Evolutionary conservation across 805 yeast species (phyloP).

Genomic region (Metschnikowia henanensis): DNA sequence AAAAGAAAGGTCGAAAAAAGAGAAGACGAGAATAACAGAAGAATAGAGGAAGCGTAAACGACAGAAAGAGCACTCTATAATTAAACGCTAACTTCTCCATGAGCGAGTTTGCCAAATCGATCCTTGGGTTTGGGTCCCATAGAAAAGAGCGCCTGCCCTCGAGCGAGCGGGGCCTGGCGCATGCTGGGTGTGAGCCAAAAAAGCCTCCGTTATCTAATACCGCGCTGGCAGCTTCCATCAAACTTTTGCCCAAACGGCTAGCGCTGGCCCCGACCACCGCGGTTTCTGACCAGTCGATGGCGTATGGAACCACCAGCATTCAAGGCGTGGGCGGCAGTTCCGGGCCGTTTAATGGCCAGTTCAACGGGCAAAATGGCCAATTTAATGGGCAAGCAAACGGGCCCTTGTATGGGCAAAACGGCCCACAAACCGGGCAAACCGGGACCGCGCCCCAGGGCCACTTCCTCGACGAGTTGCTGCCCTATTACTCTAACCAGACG

Average conservation of each 20-base stretch:
- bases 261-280: slow-evolving; percentile 67
- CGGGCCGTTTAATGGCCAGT: not conserved
- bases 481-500: slow-evolving; percentile 19
- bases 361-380: not conserved
- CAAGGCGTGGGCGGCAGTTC: not conserved
- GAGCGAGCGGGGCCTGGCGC: slow-evolving; percentile 7
- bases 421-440: too few relatives aligned
- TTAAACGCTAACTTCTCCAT: slow-evolving; percentile 17
- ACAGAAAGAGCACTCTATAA: not conserved
- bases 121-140: slow-evolving; percentile 41
- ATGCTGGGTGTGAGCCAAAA: not conserved
- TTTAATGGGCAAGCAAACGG: too few relatives aligned
- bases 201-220: not conserved
- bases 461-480: slow-evolving; percentile 19
- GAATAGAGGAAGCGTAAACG: not conserved
- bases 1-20: not conserved
- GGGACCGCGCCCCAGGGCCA: slow-evolving; percentile 4
- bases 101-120: slow-evolving; percentile 48
- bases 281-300: slow-evolving; percentile 58
- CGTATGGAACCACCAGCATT: slow-evolving; percentile 53
- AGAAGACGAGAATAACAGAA: not conserved
- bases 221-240: not conserved
- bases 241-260: slow-evolving; percentile 37
- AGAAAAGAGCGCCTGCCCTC: slow-evolving; percentile 25
- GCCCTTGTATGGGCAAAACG: not conserved